phyloP scores from a whole-genome alignment of 768 basidiomycete genomes.

The Lactifluus hygrophoroides region DNA sequence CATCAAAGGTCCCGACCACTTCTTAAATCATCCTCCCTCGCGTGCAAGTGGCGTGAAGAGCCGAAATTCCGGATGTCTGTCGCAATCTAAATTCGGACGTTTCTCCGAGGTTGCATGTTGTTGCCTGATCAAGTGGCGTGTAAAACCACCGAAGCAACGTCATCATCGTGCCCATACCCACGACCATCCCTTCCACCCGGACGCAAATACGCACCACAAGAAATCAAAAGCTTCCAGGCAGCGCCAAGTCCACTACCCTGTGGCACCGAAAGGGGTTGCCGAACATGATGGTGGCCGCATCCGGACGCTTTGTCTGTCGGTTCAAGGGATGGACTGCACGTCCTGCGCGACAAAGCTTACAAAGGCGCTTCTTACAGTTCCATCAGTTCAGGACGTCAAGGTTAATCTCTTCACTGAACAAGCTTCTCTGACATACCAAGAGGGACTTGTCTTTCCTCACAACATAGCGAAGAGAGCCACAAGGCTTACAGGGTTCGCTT shows the following conservation, averaged over 20 bases:
- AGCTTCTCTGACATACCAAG: slow-evolving; percentile 15
- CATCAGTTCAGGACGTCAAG: slow-evolving; percentile 16
- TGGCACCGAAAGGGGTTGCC: background rate
- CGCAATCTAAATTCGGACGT: slow-evolving; percentile 1
- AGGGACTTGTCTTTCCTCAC: slow-evolving; percentile 5
- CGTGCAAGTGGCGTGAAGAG: background rate
- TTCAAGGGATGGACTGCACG: slow-evolving; percentile 18
- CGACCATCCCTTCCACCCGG: background rate
- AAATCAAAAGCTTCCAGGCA: background rate
- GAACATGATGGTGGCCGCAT: slow-evolving; percentile 1
- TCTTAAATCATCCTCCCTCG: background rate
- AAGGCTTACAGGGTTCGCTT: slow-evolving; percentile 10
- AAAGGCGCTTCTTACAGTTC: slow-evolving; percentile 8
- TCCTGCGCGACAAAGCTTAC: slow-evolving; percentile 9
- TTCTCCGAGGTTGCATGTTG: slow-evolving; percentile 15
- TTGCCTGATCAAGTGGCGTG: slow-evolving; percentile 13
- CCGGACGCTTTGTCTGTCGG: background rate
- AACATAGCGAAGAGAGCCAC: slow-evolving; percentile 7
- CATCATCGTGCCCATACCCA: background rate
- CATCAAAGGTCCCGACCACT: background rate
- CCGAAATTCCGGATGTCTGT: background rate
- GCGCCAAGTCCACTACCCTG: background rate
- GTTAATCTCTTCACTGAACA: slow-evolving; percentile 11
- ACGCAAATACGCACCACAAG: background rate
- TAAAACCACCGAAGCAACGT: background rate